Conservation (phyloP, 257 asterid species). For the Ophiorrhiza pumila region DNA sequence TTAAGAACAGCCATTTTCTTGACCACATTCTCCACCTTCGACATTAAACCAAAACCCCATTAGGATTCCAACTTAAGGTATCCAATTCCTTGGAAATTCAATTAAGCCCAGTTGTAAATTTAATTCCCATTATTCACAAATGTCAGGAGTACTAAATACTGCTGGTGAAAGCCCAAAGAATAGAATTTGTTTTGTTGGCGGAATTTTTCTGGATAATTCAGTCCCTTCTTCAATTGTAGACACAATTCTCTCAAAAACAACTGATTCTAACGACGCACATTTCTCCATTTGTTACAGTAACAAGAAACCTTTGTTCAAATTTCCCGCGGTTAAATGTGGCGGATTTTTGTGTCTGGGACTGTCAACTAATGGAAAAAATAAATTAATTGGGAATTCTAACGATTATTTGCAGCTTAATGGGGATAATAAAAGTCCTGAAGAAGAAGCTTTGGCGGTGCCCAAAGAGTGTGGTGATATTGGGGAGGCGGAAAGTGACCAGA, state of each 20-base stretch:
- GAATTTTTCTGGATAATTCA: slow-evolving; percentile 59
- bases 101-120: slow-evolving; percentile 7
- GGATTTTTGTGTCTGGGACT: slow-evolving; percentile 65
- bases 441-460: slow-evolving; percentile 16
- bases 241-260: slow-evolving; percentile 5
- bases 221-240: slow-evolving; percentile 48
- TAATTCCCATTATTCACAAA: slow-evolving; percentile 2
- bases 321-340: slow-evolving; percentile 22
- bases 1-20: slow-evolving; percentile 25
- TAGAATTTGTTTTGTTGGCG: slow-evolving; percentile 41
- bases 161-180: slow-evolving; percentile 1
- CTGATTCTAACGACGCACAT: slow-evolving; percentile 26
- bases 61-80: slow-evolving; percentile 12
- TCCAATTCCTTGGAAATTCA: slow-evolving; percentile 1
- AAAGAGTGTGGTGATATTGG: slow-evolving; percentile 1
- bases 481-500: slow-evolving; percentile 28
- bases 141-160: slow-evolving; percentile 34
- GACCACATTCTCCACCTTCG: slow-evolving; percentile 12
- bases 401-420: slow-evolving; percentile 29
- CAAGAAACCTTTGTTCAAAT: slow-evolving; percentile 23
- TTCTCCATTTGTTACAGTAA: slow-evolving; percentile 21
- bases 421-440: slow-evolving; percentile 5
- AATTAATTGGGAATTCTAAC: slow-evolving; percentile 20
- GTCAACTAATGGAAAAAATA: slow-evolving; percentile 44
- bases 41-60: slow-evolving; percentile 17